Conservation (phyloP, 805 yeast species). For the Metschnikowia cerradonensis region DNA sequence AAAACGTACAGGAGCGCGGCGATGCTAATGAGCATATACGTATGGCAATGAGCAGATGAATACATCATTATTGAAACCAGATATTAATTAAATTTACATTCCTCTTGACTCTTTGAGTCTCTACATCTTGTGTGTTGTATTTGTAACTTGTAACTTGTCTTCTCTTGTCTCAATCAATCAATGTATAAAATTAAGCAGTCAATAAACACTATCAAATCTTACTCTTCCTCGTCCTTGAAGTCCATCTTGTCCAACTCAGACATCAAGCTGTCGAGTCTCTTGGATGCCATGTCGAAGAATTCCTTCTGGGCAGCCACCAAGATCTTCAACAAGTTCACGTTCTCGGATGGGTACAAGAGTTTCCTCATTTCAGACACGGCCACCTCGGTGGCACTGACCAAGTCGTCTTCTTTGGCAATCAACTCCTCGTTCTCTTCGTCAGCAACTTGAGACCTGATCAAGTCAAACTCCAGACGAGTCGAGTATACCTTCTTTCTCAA, state of each 20-base stretch:
- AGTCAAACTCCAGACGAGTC: constrained; percentile 67
- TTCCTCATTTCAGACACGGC: constrained; percentile 80
- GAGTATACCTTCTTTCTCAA: constrained; percentile 66
- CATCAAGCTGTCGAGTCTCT: constrained; percentile 30
- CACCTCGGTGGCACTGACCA: constrained; percentile 70
- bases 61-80: too few species aligned
- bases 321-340: constrained; percentile 59
- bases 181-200: neutral
- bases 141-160: too few species aligned
- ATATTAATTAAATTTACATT: too few species aligned
- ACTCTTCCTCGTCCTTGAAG: constrained; percentile 32
- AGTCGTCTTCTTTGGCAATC: constrained; percentile 66
- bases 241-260: constrained; percentile 32
- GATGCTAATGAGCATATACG: neutral
- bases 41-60: neutral
- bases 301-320: constrained; percentile 67
- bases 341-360: constrained; percentile 62
- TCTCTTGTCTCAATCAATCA: neutral
- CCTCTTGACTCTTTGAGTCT: too few species aligned
- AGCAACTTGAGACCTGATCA: constrained; percentile 52
- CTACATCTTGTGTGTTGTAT: too few species aligned
- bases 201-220: neutral
- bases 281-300: constrained; percentile 41
- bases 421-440: constrained; percentile 50
- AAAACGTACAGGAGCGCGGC: neutral